Evolutionary conservation across 2,329 filamentous ascomycete genomes (phyloP).

Genomic region (Cladobotryum protrusum): DNA sequence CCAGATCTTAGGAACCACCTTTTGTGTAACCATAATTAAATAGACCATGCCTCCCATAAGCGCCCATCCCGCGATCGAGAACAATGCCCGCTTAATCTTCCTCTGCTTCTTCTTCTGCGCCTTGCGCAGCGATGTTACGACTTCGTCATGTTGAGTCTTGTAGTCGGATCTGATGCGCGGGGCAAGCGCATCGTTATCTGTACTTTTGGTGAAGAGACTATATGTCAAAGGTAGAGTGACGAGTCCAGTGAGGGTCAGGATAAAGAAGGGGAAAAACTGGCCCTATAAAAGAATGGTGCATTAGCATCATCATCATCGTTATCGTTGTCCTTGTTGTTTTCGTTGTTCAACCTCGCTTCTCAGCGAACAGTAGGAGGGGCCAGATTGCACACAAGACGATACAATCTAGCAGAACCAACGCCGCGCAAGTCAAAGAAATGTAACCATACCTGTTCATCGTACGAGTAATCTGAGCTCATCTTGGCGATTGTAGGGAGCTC

Average conservation of each 20-base stretch:
- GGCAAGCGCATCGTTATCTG: slow-evolving; percentile 70
- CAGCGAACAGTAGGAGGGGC: neutral
- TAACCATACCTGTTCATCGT: slow-evolving; percentile 76
- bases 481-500: slow-evolving; percentile 38
- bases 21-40: slow-evolving; percentile 74
- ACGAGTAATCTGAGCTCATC: slow-evolving; percentile 95
- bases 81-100: slow-evolving; percentile 74
- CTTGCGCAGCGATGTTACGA: slow-evolving; percentile 75
- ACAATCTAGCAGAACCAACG: neutral
- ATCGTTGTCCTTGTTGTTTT: neutral
- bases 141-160: slow-evolving; percentile 72
- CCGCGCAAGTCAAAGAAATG: slow-evolving; percentile 14
- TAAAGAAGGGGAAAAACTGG: slow-evolving; percentile 98
- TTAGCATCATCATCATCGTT: slow-evolving; percentile 5
- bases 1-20: slow-evolving; percentile 72
- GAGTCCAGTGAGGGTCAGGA: slow-evolving; percentile 81
- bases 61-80: slow-evolving; percentile 71
- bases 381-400: neutral
- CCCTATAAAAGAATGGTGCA: slow-evolving; percentile 44
- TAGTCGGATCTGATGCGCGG: slow-evolving; percentile 77
- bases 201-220: slow-evolving; percentile 73
- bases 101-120: slow-evolving; percentile 87
- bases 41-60: slow-evolving; percentile 89
- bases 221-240: slow-evolving; percentile 89
- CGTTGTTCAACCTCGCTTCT: neutral